Conservation (phyloP, 805 yeast species). For the Torulaspora gathmanii region DNA sequence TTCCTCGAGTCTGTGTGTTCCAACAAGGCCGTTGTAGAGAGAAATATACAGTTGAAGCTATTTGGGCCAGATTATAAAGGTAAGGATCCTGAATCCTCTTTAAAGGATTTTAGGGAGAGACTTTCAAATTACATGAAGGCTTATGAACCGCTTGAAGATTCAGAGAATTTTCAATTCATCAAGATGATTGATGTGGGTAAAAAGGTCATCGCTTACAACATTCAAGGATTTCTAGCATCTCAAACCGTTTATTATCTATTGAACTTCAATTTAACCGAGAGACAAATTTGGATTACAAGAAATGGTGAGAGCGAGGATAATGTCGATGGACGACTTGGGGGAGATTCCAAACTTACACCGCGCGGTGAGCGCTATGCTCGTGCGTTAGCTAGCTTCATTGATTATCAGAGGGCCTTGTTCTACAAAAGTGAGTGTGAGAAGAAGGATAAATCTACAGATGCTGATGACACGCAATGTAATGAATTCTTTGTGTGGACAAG, state of each 20-base stretch:
- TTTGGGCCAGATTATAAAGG: conserved; percentile 89
- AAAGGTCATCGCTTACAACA: conserved; percentile 86
- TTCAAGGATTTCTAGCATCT: conserved; percentile 83
- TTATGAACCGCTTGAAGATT: conserved; percentile 84
- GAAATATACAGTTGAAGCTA: conserved; percentile 77
- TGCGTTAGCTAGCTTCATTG: conserved; percentile 71
- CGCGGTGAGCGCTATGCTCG: conserved; percentile 73
- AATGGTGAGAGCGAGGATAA: conserved; percentile 92
- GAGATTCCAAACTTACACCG: conserved; percentile 75
- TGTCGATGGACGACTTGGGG: conserved; percentile 82
- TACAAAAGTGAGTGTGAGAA: conserved; percentile 51
- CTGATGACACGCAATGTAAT: conserved; percentile 40
- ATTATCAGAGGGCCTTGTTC: conserved; percentile 63
- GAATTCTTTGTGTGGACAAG: conserved; percentile 94
- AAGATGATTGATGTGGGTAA: conserved; percentile 96
- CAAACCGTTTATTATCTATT: conserved; percentile 87
- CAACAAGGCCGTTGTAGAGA: conserved; percentile 70
- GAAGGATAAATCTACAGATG: conserved; percentile 19
- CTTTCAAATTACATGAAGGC: conserved; percentile 80
- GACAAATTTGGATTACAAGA: conserved; percentile 92
- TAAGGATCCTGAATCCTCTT: conserved; percentile 77
- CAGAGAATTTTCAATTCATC: conserved; percentile 72
- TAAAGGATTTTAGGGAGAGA: conserved; percentile 77
- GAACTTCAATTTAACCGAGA: conserved; percentile 79
- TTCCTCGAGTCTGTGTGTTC: conserved; percentile 86